Evolutionary conservation across 352 stramenopile genomes (phyloP), one percentile per base, ranked within the genome.

Genomic region (Sclerospora graminicola): DNA sequence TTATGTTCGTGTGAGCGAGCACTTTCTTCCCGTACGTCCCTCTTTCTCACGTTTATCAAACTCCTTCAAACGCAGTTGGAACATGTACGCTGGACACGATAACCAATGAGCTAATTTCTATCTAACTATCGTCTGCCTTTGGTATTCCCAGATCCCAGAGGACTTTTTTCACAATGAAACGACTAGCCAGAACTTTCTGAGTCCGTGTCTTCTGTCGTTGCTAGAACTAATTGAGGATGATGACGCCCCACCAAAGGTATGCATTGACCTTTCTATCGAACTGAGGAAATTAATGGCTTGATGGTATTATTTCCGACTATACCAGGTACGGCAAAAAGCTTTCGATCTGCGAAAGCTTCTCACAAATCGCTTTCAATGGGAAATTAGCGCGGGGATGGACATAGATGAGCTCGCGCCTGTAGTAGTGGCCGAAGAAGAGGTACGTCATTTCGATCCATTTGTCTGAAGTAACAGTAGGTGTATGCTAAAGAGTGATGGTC

Each of bases 91-190:
- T 4, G n/a, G 13, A 33, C 7, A 30, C 34, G 30, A 15, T 3
- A 31, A n/a, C 6, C 23, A 13, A 35, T 1, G 8, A 2, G 3
- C 16, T 35, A 32, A 45, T 18, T 16, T 29, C 26, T 28, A 6
- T 47, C 20, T 11, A 8, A 18, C 15, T 33, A 11, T 14, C 23
- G 2, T 19, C 15, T 44, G n/a, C 2, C 14, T 31, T 8, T 24
- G 21, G 38, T 32, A 7, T 10, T 29, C 16, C 6, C 41, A 86
- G 74, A 75, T 87, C 27, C 64, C 71, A 0, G 48, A 57, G 9
- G 72, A 88, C 20, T 88, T 88, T 59, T 88, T 88, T 35, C 53
- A 80, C 8, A 71, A 85, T 47, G 69, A 79, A 19, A 49, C 55
- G 19, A 78, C 73, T 24, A 63, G 57, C 23, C 57, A 70, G 14